Percentiles rank a stretch among this genome's conserved stretches.
Conservation (phyloP, 2,329 filamentous ascomycete genomes). For the Juglanconis sp. region DNA sequence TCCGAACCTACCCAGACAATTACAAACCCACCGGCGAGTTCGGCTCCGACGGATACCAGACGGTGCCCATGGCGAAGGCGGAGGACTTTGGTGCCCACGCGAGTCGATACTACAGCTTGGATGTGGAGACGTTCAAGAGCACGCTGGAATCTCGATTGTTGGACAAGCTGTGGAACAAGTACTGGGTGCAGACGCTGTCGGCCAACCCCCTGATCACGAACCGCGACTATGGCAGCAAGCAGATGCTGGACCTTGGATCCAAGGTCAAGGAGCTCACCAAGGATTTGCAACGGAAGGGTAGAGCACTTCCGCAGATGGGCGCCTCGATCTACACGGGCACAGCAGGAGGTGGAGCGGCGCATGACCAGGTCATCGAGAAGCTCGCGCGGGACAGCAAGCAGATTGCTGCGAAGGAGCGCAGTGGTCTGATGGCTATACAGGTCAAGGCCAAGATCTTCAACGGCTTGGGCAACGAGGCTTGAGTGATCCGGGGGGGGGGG, state of each 20-base stretch:
- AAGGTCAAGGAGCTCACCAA: constrained; percentile 69
- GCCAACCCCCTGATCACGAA: constrained; percentile 89
- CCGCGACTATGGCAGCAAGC: constrained; percentile 87
- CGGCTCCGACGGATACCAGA: constrained; percentile 59
- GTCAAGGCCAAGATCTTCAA: constrained; percentile 64
- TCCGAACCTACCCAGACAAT: constrained; percentile 80
- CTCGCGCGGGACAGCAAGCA: constrained; percentile 58
- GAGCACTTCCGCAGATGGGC: constrained; percentile 24
- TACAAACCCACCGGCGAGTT: constrained; percentile 51
- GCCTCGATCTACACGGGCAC: constrained; percentile 20
- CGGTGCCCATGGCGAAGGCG: constrained; percentile 87
- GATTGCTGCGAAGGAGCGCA: constrained; percentile 59
- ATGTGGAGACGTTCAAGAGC: constrained; percentile 93
- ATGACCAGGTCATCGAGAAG: constrained; percentile 54
- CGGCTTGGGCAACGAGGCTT: constrained; percentile 28
- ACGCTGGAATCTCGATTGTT: constrained; percentile 83
- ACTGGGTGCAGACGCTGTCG: constrained; percentile 95
- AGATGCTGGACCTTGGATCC: constrained; percentile 81
- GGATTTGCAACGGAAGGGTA: constrained; percentile 30
- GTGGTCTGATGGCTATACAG: constrained; percentile 59
- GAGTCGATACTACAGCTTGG: constrained; percentile 84
- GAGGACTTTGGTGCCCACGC: constrained; percentile 95
- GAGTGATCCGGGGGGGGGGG: neutral
- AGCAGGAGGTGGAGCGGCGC: constrained; percentile 25
- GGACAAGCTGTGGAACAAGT: constrained; percentile 95